Evolutionary conservation across 164 flowering plant species (phyloP), one percentile per base, ranked within the genome.

Genomic region (Buxus sempervirens): DNA sequence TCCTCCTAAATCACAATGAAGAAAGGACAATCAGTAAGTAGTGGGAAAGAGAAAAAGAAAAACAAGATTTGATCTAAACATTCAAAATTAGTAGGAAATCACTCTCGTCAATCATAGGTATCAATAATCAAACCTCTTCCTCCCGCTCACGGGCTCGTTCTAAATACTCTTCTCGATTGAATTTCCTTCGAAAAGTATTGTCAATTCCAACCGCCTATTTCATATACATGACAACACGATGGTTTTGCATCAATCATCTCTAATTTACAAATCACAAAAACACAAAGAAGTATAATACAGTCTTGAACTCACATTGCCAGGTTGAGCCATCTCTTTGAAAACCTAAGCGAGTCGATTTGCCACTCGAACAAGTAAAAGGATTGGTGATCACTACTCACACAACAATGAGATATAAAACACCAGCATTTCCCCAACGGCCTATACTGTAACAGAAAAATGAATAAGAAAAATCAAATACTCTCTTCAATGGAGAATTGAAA

Each of bases 91-190:
- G 5, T 45, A 5, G 13, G 13, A 15, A 45, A 45, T 45, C 18
- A 45, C 51, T 45, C 51, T n/a, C 51, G 38, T 15, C 45, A 54
- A 42, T 57, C 41, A 53, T 48, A 14, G 8, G 4, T 14, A 62
- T 32, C 38, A 3, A 32, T 32, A 53, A 53, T 16, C 36, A 58
- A 54, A 89, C 97, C 87, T 94, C 76, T 63, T 74, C 79, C 75
- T 90, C 97, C 26, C 97, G 92, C 62, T 85, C 81, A 14, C 96
- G 91, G 68, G 96, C 98, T 48, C 96, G 88, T 76, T 94, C 86
- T 58, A 86, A 73, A 61, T 78, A 88, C 79, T 90, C 98, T 68
- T 94, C 98, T n/a, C 82, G 78, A 65, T 89, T 86, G 42, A 88
- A 90, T 70, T 91, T 94, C 59, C 82, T 84, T 69, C 98, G 70